phyloP scores from a whole-genome alignment of 192 early-diverging fungal species.

The Coemansia sp. region DNA sequence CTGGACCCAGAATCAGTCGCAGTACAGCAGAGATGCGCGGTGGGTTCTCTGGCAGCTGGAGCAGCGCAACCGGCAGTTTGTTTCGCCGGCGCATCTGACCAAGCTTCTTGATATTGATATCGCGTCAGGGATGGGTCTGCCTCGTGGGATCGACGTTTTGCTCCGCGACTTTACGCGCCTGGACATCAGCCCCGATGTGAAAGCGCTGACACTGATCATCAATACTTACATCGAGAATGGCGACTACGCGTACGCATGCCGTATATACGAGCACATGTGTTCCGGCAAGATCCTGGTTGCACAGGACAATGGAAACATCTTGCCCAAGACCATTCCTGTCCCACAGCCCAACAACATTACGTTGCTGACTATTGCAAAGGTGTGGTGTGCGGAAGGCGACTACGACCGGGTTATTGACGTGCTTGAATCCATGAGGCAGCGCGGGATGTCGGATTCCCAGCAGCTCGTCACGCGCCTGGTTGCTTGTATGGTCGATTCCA shows the following conservation, averaged over 20 bases:
- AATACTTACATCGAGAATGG: conserved; percentile 19
- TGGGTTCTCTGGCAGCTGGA: conserved; percentile 11
- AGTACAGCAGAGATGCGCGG: conserved; percentile 1
- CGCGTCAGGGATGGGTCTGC: neutral
- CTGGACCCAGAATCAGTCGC: neutral
- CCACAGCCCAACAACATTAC: conserved; percentile 26
- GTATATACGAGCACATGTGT: conserved; percentile 19
- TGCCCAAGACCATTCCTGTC: neutral
- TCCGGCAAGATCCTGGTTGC: neutral
- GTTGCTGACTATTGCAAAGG: conserved; percentile 3
- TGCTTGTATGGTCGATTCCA: conserved; percentile 11
- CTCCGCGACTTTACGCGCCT: conserved; percentile 9
- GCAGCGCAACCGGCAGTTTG: neutral
- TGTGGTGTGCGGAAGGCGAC: conserved; percentile 9
- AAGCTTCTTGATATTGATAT: conserved; percentile 32
- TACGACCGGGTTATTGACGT: neutral
- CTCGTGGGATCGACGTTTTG: conserved; percentile 17
- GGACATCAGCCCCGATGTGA: conserved; percentile 11
- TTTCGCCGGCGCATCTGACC: conserved; percentile 14
- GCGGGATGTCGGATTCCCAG: conserved; percentile 2
- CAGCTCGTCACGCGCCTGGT: conserved; percentile 24
- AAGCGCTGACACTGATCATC: conserved; percentile 19
- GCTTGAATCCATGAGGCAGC: conserved; percentile 1
- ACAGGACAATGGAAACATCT: neutral
- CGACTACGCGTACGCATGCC: conserved; percentile 11